Evolutionary conservation across 192 early-diverging fungal genomes (phyloP).

Genomic region (Podila horticola): DNA sequence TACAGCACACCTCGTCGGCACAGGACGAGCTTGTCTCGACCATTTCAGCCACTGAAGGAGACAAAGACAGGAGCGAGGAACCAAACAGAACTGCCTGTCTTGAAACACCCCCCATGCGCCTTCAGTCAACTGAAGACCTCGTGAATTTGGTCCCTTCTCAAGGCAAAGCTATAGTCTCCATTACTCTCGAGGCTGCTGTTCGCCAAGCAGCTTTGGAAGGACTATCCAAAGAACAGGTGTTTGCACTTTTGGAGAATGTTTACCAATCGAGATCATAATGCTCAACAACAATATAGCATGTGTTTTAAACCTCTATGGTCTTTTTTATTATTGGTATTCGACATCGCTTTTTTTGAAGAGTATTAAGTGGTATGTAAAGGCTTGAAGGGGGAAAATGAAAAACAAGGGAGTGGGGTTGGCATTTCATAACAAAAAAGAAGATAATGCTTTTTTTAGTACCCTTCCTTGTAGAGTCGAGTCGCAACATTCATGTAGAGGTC

Average conservation of each 20-base stretch:
- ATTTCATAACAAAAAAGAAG: background rate
- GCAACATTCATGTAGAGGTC: slow-evolving; percentile 80
- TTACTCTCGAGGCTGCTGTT: background rate
- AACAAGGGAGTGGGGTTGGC: background rate
- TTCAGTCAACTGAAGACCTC: background rate
- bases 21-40: too few species aligned
- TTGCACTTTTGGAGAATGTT: background rate
- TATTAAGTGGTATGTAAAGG: slow-evolving; percentile 1
- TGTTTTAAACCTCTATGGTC: background rate
- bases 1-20: background rate
- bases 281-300: too few species aligned
- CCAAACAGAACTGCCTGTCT: too few species aligned
- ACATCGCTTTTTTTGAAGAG: background rate
- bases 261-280: background rate
- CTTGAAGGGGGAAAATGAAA: background rate
- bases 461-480: slow-evolving; percentile 72
- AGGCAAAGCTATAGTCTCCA: background rate
- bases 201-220: background rate
- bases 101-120: too few species aligned
- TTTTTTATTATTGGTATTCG: background rate
- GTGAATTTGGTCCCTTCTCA: background rate
- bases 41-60: too few species aligned
- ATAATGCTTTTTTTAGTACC: slow-evolving; percentile 53
- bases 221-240: slow-evolving; percentile 6
- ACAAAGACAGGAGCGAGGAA: too few species aligned